Percentiles rank a stretch among this genome's conserved stretches.
Evolutionary conservation across 140 eudicot genomes (phyloP).

Genomic region (Ambrosia hybrid): DNA sequence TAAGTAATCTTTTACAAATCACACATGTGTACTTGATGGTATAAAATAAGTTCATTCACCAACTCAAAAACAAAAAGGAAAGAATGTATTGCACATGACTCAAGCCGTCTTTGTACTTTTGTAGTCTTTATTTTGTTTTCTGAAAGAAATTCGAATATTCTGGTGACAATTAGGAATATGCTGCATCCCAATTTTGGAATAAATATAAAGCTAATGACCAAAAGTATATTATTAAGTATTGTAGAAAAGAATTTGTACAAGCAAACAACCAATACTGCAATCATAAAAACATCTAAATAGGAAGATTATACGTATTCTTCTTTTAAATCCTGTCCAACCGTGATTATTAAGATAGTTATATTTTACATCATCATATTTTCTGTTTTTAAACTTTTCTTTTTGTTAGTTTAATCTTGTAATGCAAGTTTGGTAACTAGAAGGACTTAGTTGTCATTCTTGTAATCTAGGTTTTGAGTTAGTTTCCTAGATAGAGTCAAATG

Average conservation of each 20-base stretch:
- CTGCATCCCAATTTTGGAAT: background rate
- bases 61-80: too few species aligned
- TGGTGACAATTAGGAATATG: background rate
- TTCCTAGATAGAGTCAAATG: too few species aligned
- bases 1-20: background rate
- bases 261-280: background rate
- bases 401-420: too few species aligned
- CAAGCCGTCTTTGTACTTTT: background rate
- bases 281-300: background rate
- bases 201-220: background rate
- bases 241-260: background rate
- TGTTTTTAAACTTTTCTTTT: too few species aligned
- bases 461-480: too few species aligned
- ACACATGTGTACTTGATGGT: too few species aligned
- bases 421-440: too few species aligned
- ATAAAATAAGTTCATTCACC: background rate
- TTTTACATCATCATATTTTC: background rate
- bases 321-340: background rate
- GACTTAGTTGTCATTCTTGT: too few species aligned
- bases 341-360: background rate
- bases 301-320: background rate
- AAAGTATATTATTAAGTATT: background rate
- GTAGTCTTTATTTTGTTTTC: background rate
- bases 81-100: too few species aligned
- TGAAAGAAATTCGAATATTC: constrained; percentile 5